A percentile compares a stretch with the other conserved stretches of the same genome.
Evolutionary conservation across 352 stramenopile genomes (phyloP).

Genomic region (Globisporangium carolinianum): DNA sequence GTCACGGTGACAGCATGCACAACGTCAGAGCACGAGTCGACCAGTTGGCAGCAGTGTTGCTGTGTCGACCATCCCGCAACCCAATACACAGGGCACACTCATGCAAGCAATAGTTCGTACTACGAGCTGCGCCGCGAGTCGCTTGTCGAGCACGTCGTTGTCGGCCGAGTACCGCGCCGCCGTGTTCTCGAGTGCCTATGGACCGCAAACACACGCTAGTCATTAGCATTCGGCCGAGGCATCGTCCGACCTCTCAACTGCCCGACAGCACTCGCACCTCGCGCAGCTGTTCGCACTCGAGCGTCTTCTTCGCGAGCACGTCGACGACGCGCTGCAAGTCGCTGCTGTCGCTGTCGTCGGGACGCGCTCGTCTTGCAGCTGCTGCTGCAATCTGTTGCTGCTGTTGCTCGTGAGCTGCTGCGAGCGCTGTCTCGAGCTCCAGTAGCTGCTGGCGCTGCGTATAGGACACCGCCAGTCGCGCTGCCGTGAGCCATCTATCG

Average conservation of each 20-base stretch:
- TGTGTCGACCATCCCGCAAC: neutral
- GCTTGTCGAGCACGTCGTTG: slow-evolving; percentile 59
- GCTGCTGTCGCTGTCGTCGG: slow-evolving; percentile 14
- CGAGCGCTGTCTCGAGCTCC: slow-evolving; percentile 38
- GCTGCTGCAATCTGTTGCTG: slow-evolving; percentile 6
- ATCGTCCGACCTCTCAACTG: neutral
- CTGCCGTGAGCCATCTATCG: too few relatives aligned
- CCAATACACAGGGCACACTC: neutral
- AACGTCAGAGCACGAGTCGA: too few relatives aligned
- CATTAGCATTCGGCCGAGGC: neutral
- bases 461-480: neutral
- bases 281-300: slow-evolving; percentile 61
- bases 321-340: slow-evolving; percentile 51
- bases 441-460: slow-evolving; percentile 34
- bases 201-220: neutral
- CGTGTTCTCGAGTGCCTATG: slow-evolving; percentile 50
- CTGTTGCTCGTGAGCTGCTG: slow-evolving; percentile 16
- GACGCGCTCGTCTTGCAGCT: neutral
- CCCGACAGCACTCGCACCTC: slow-evolving; percentile 26
- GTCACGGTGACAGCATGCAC: too few relatives aligned
- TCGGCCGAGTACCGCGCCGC: slow-evolving; percentile 48
- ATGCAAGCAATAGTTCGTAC: slow-evolving; percentile 14
- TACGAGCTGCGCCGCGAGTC: slow-evolving; percentile 62
- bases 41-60: too few relatives aligned
- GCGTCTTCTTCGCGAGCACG: slow-evolving; percentile 48